These are phyloP conservation scores for Stropharia rugosoannulata DNA, from an alignment of 768 basidiomycete genomes.

Conservation along the genomic window DNA sequence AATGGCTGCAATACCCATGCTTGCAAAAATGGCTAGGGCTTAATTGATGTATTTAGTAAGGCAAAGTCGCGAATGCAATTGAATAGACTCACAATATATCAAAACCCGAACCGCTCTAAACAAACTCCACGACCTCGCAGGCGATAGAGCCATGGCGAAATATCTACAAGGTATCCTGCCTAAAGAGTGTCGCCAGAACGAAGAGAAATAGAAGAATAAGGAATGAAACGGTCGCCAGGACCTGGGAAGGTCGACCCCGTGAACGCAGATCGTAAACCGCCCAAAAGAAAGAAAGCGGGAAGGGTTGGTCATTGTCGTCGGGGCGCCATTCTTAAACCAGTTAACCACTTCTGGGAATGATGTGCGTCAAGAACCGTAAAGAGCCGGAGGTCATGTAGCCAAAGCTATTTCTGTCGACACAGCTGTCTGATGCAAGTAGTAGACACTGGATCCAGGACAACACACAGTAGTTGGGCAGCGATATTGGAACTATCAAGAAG, in stretches of 20 bases:
- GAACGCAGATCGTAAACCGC: slow-evolving; percentile 11
- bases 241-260: slow-evolving; percentile 26
- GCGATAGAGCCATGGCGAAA: slow-evolving; percentile 19
- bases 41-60: neutral
- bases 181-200: slow-evolving; percentile 2
- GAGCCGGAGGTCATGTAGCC: neutral
- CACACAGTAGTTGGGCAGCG: neutral
- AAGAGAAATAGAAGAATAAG: slow-evolving; percentile 16
- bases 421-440: neutral
- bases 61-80: neutral
- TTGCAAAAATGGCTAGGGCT: slow-evolving; percentile 32
- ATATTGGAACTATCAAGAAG: too few species aligned
- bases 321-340: slow-evolving; percentile 8
- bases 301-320: slow-evolving; percentile 12
- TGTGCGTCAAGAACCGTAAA: neutral
- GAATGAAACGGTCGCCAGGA: slow-evolving; percentile 27
- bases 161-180: slow-evolving; percentile 8
- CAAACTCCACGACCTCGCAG: slow-evolving; percentile 25
- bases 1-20: slow-evolving; percentile 30
- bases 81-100: slow-evolving; percentile 30
- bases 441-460: neutral
- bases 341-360: neutral
- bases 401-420: neutral
- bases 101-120: slow-evolving; percentile 32
- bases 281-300: slow-evolving; percentile 16